Conservation (phyloP, 2,329 filamentous ascomycete genomes). For the Microsporum ferrugineum region DNA sequence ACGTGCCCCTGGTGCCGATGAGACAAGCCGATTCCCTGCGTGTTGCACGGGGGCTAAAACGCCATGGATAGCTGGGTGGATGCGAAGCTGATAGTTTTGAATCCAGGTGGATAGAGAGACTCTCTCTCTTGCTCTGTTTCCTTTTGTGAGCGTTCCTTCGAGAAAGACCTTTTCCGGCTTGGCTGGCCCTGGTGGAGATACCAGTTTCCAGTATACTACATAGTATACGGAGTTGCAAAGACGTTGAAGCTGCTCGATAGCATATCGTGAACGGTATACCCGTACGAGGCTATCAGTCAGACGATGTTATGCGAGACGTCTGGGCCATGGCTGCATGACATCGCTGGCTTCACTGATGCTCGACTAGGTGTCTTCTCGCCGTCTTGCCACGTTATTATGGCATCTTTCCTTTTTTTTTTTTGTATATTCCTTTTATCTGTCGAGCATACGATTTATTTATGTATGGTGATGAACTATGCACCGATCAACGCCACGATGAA, state of each 20-base stretch:
- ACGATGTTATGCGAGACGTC: not conserved
- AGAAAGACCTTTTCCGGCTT: not conserved
- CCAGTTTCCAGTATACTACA: not conserved
- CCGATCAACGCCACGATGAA: not conserved
- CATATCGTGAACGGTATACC: no score
- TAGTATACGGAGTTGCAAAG: no score
- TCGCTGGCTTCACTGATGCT: not conserved
- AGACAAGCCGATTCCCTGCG: constrained; percentile 11
- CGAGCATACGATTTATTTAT: not conserved
- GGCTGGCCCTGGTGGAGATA: not conserved
- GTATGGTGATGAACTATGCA: not conserved
- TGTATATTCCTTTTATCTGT: not conserved
- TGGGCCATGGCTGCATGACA: not conserved
- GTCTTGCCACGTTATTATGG: not conserved
- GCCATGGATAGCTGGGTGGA: not conserved
- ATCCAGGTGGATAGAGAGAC: not conserved
- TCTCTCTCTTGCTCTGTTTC: not conserved
- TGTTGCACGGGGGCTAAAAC: constrained; percentile 14
- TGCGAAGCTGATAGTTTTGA: no score
- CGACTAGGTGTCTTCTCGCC: not conserved
- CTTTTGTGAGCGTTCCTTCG: not conserved
- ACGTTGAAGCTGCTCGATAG: no score
- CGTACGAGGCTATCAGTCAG: not conserved
- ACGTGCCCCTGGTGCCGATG: constrained; percentile 6
- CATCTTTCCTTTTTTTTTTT: not conserved